Percentiles rank a stretch among this genome's conserved stretches.
Conservation (phyloP, 306 rosid species). For the Echinosophora koreensis region DNA sequence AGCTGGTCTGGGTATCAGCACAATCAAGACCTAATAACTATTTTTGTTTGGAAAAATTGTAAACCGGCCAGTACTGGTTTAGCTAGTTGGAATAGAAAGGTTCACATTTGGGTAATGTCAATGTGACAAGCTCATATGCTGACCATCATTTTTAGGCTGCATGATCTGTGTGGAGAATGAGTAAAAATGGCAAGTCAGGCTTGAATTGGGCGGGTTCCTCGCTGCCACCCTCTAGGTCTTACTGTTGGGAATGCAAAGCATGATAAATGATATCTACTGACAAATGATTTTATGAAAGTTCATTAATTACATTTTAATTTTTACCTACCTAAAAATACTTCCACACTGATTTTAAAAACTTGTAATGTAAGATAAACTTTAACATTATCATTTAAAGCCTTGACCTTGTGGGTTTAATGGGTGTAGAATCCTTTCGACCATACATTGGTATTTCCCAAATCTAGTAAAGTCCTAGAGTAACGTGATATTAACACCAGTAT, state of each 20-base stretch:
- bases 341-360: constrained; percentile 4
- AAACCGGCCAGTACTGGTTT: background rate
- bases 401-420: background rate
- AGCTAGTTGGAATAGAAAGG: background rate
- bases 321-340: constrained; percentile 3
- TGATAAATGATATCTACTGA: constrained; percentile 24
- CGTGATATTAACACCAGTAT: background rate
- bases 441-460: background rate
- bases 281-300: constrained; percentile 9
- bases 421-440: background rate
- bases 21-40: background rate
- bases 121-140: constrained; percentile 24
- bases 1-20: background rate
- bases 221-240: background rate
- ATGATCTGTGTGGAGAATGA: constrained; percentile 5
- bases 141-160: background rate
- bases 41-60: constrained; percentile 12
- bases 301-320: background rate
- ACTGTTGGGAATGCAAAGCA: constrained; percentile 19
- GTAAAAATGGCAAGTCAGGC: background rate
- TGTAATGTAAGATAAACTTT: constrained; percentile 19
- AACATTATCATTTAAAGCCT: background rate
- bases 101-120: constrained; percentile 5
- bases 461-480: constrained; percentile 24
- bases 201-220: constrained; percentile 5